Conservation (phyloP, 495 filamentous ascomycete genomes). For the Xylaria longipes region DNA sequence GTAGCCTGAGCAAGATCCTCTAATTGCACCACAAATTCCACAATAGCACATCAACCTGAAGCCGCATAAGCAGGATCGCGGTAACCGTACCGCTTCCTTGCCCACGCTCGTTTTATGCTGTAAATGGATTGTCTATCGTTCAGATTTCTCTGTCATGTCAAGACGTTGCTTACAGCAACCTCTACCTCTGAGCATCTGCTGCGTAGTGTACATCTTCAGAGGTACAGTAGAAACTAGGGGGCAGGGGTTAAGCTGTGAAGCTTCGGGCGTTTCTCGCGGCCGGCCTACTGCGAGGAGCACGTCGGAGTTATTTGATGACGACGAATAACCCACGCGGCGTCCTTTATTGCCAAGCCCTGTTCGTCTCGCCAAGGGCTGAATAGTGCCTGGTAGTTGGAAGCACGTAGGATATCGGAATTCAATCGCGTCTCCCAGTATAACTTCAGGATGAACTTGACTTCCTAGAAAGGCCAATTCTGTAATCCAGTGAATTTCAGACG, state of each 20-base stretch:
- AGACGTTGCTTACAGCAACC: background rate
- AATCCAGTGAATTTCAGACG: background rate
- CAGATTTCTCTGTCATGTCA: background rate
- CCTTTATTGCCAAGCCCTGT: background rate
- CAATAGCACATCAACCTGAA: background rate
- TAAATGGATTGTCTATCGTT: background rate
- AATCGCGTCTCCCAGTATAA: background rate
- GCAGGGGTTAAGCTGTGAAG: background rate
- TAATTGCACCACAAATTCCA: background rate
- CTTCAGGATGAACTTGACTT: background rate
- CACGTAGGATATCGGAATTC: background rate
- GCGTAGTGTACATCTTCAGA: background rate
- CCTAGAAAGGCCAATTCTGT: background rate
- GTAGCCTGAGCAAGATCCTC: background rate
- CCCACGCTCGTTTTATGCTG: background rate
- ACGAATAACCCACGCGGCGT: background rate
- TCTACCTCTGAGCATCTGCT: background rate
- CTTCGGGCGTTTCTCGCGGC: background rate
- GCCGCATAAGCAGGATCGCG: background rate
- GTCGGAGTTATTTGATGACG: background rate
- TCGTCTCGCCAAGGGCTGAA: background rate
- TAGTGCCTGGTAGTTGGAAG: background rate
- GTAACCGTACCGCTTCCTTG: background rate
- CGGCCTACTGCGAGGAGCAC: background rate
- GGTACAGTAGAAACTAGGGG: background rate